Base-by-base conservation (phyloP, 2,329 filamentous ascomycete genomes). In the Exophiala oligosperma region DNA sequence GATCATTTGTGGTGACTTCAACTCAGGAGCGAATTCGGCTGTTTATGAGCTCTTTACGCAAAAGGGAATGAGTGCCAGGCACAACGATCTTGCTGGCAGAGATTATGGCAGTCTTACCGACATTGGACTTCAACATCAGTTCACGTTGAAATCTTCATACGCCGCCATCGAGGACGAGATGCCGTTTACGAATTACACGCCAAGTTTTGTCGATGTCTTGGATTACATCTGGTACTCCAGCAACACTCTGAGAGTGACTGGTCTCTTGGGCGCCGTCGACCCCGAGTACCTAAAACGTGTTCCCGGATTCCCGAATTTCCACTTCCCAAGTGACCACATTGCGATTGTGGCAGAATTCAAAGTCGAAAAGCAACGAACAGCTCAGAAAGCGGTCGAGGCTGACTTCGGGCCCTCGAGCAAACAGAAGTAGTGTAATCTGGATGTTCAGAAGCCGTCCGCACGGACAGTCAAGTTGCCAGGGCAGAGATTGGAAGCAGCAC, bases 181-280 rank as follows among this genome's bases (percentile, higher is more conserved):
- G 67, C 86, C 86, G 3, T 99, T 96, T 73, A 99, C 94, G 48
- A 99, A 99, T 75, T 99, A 97, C 75, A 95, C 92, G 12, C 92
- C 94, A 1, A 86, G 86, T n/a, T 99, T 97, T 76, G 84, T 85
- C 52, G 92, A 92, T 62, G 90, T 95, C 57, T 89, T 99, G 66
- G 94, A 99, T 73, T 97, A 97, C 74, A 91, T 99, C 69, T 97
- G 92, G 92, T 99, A 96, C 76, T 92, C 92, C 56, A 93, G 91
- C 57, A 96, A 94, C 73, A 86, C 89, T 23, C 80, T 97, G 46
- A 90, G 94, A 70, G 89, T 95, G 24, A 87, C 91, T 17, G 89
- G 89, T 53, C 76, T 97, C 53, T 85, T 97, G 3, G 92, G 92
- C 29, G 89, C 93, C 44, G 90, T 95, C 2, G 92, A 97, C 72